Base-by-base conservation (phyloP, 805 yeast species). In the Teunomyces funiuensis region DNA sequence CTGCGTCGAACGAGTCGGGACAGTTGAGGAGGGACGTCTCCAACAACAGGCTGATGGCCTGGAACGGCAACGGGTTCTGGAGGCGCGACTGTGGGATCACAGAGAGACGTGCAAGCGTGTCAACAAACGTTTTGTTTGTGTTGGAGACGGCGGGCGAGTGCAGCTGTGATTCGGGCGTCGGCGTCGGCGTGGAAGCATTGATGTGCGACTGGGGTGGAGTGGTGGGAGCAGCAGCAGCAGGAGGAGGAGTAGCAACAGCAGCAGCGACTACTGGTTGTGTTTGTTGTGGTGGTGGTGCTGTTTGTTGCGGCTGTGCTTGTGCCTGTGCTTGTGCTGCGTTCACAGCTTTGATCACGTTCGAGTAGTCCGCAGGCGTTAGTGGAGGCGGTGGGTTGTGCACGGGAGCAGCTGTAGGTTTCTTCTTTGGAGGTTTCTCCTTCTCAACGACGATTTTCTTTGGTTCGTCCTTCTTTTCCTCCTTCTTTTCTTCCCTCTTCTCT, bases 1-100 rank as follows among this genome's bases (percentile, higher is more conserved):
- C 97, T 2, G 95, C 83, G 59, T 91, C 95, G 44, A 82, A 77
- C 0, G 98, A 87, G 64, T 93, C 98, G 0, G 99, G 98, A 60
- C 97, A 88, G 54, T 86, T 85, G 51, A 87, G 69, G 44, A 88
- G 71, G 2, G 97, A 89, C 1, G 85, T 77, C 58, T 88, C 95
- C 50, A 91, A 69, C 51, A 78, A 69, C 43, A 74, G 73, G 37
- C 77, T 66, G 17, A 86, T 80, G 2, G 76, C 59, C 20, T 72
- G 71, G 45, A 78, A 68, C 13, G 82, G 71, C 19, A 79, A 70
- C 17, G 87, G 84, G 39, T 75, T 70, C 23, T 59, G 59, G 27
- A 79, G 58, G 31, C 85, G 65, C 25, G 58, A 62, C 58, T 45
- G 80, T 2, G 66, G 58, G 22, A 66, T 54, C 28, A 58, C 52